Base-by-base conservation (phyloP, 345 rosid species). In the Salix dunnii region DNA sequence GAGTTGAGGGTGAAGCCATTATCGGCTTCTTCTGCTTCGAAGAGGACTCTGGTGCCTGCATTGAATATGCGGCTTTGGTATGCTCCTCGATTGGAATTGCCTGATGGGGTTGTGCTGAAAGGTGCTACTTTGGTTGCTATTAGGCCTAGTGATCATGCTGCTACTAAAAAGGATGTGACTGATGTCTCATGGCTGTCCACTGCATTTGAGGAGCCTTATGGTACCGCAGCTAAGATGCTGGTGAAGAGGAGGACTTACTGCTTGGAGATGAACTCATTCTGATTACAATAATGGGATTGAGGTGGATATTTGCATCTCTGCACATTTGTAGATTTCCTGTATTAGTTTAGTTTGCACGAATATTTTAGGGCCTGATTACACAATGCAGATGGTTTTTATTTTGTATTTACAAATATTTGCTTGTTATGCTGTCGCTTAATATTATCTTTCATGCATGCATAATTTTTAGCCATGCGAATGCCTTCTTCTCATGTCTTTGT, bases 221-320 rank as follows among this genome's bases (percentile, higher is more conserved):
- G 90, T 27, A 89, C 92, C 1, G 97, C 97, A 13, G 97, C 94
- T 4, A 92, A 86, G 88, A 91, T 96, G 97, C 85, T 96, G 6
- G 89, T 90, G 13, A 96, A 92, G 86, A 85, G 99, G 79, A 90
- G 89, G 85, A 96, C 97, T 36, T 94, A 96, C 81, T 96, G 97
- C 78, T 81, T 96, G 82, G 99, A 96, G 87, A 96, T 96, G 99
- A 96, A 96, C 89, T 94, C 98, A 30, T 94, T 96, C 77, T 96
- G 87, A 92, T 72, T 40, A 53, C 13, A 10, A 5, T 2, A 20
- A 40, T 60, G 66, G 63, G 51, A 48, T 73, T 43, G 76, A 81
- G 86, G 87, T 90, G 81, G 55, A 30, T 74, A 6, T 65, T 28
- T 42, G 27, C n/a, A 20, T 38, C 36, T 16, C 36, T 21, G 63